Conservation (phyloP, 2,329 filamentous ascomycete genomes). For the Claviceps sp. region DNA sequence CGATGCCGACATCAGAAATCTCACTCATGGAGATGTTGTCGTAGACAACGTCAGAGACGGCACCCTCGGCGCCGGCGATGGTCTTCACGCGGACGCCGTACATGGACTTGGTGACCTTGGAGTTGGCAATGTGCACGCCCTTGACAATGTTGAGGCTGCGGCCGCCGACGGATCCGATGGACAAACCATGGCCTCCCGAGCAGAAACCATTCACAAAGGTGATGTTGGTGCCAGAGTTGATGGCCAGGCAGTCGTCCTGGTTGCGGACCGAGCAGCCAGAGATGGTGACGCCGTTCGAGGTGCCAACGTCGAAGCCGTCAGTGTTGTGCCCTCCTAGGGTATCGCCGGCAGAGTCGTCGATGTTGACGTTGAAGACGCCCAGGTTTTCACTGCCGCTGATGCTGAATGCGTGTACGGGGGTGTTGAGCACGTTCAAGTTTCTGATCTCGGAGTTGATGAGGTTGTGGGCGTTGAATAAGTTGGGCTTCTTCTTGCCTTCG, state of each 20-base stretch:
- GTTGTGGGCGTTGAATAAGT: slow-evolving; percentile 39
- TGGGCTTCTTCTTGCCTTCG: slow-evolving; percentile 45
- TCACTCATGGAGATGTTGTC: slow-evolving; percentile 9
- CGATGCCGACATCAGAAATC: slow-evolving; percentile 26
- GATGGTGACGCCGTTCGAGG: background rate
- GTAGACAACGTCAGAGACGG: background rate
- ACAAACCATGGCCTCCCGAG: background rate
- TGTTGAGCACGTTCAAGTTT: background rate
- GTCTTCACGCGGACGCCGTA: slow-evolving; percentile 1
- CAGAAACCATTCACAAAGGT: background rate
- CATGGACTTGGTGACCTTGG: background rate
- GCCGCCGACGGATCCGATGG: slow-evolving; percentile 2
- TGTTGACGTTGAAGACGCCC: background rate
- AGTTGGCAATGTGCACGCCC: background rate
- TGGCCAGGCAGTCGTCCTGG: slow-evolving; percentile 2
- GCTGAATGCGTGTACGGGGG: background rate
- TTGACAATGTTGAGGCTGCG: background rate
- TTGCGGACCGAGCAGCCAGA: background rate
- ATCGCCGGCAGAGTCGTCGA: slow-evolving; percentile 1
- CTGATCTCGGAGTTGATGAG: slow-evolving; percentile 11
- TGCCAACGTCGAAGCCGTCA: background rate
- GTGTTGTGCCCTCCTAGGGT: background rate
- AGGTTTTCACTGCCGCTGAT: background rate
- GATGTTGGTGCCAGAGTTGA: slow-evolving; percentile 1
- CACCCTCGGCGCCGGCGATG: background rate